Percentiles rank a stretch among this genome's conserved stretches.
Evolutionary conservation across 2,329 filamentous ascomycete genomes (phyloP).

Genomic region (Fusarium protoensiforme): DNA sequence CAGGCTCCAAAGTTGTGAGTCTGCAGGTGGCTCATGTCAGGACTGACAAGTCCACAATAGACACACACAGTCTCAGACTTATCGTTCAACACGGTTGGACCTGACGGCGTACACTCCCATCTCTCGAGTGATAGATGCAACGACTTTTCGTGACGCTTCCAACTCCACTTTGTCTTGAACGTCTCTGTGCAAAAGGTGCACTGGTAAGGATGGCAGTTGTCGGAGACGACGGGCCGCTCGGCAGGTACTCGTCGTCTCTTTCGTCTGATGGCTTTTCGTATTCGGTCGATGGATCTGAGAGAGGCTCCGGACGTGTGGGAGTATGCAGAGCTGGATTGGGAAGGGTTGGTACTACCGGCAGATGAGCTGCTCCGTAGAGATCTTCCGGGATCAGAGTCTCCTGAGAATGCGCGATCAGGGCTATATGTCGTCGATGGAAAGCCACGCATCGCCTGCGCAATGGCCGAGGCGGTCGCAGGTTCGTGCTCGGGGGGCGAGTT

Average conservation of each 20-base stretch:
- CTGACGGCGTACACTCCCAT: constrained; percentile 55
- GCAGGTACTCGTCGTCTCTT: not conserved
- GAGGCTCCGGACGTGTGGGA: not conserved
- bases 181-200: constrained; percentile 58
- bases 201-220: constrained; percentile 46
- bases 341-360: not conserved
- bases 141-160: constrained; percentile 60
- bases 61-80: constrained; percentile 52
- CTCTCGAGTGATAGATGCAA: constrained; percentile 49
- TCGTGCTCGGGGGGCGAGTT: not conserved
- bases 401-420: not conserved
- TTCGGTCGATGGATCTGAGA: not conserved
- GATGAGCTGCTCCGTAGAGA: not conserved
- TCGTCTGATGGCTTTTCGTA: not conserved
- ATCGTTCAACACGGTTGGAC: constrained; percentile 50
- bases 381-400: not conserved
- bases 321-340: not conserved
- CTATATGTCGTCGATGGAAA: not conserved
- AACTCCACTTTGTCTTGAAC: constrained; percentile 56
- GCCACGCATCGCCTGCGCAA: not conserved
- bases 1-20: constrained; percentile 54
- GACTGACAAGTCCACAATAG: constrained; percentile 33
- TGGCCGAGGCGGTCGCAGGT: not conserved
- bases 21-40: constrained; percentile 46
- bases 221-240: not conserved